These are phyloP conservation scores for Colletotrichum sp. DNA, from an alignment of 2,329 filamentous ascomycete species.

Conservation along the genomic window DNA sequence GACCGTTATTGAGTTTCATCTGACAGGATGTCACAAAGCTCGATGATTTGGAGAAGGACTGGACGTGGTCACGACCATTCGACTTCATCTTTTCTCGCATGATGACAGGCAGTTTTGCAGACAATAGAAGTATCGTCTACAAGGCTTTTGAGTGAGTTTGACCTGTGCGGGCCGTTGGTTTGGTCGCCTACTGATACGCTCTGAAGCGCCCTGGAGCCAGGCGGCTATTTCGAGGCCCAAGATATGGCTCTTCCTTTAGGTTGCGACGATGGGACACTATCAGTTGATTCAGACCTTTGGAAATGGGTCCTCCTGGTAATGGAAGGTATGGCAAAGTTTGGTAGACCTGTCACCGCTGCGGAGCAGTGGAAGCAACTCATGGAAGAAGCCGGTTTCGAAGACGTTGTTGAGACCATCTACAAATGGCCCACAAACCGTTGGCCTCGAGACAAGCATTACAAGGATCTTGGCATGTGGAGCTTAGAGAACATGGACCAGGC, in stretches of 20 bases:
- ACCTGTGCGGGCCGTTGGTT: neutral
- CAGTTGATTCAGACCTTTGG: conserved; percentile 26
- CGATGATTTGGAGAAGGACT: conserved; percentile 38
- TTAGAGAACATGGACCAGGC: conserved; percentile 33
- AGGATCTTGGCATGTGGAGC: conserved; percentile 18
- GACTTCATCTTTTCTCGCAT: conserved; percentile 39
- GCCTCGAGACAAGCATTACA: conserved; percentile 22
- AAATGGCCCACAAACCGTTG: conserved; percentile 22
- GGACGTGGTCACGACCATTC: conserved; percentile 34
- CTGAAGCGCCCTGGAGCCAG: conserved; percentile 33
- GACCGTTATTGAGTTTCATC: neutral
- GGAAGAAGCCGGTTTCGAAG: conserved; percentile 5
- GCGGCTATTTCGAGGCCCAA: conserved; percentile 35
- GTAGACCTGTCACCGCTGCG: conserved; percentile 31
- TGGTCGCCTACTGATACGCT: neutral
- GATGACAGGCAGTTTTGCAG: conserved; percentile 31
- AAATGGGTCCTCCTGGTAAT: conserved; percentile 31
- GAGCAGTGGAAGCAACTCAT: conserved; percentile 30
- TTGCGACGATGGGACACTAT: conserved; percentile 35
- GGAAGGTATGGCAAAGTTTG: conserved; percentile 32
- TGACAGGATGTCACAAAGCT: conserved; percentile 29
- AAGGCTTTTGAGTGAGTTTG: conserved; percentile 23
- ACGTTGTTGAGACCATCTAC: neutral
- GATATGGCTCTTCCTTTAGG: conserved; percentile 29
- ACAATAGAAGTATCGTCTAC: conserved; percentile 27